Evolutionary conservation across 768 basidiomycete species (phyloP).

Genomic region (Aureoboletus auriporus): DNA sequence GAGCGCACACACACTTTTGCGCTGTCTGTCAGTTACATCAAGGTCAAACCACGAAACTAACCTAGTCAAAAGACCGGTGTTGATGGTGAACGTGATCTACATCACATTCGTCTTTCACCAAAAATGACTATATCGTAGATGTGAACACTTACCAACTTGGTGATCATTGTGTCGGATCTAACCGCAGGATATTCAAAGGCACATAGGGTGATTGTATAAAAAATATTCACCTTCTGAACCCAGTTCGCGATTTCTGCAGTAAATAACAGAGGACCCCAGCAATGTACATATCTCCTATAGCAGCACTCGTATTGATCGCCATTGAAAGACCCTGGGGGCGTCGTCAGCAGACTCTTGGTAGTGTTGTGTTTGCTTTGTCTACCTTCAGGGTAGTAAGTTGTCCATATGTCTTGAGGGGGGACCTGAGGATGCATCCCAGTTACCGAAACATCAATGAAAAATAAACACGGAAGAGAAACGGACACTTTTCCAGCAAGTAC

Average conservation of each 20-base stretch:
- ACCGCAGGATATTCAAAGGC: not conserved
- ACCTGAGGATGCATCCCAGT: too few relatives aligned
- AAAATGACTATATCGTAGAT: not conserved
- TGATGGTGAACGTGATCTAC: slow-evolving; percentile 52
- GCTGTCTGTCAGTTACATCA: not conserved
- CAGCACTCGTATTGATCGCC: slow-evolving; percentile 53
- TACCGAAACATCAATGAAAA: too few relatives aligned
- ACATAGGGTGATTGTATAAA: not conserved
- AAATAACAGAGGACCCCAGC: slow-evolving; percentile 43
- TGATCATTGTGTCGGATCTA: slow-evolving; percentile 52
- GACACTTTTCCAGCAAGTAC: too few relatives aligned
- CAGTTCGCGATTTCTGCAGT: slow-evolving; percentile 48
- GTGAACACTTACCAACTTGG: slow-evolving; percentile 31
- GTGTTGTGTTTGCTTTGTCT: not conserved
- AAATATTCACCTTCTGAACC: slow-evolving; percentile 41
- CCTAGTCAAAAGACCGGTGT: slow-evolving; percentile 33
- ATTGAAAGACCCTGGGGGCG: slow-evolving; percentile 38
- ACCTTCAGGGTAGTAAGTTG: slow-evolving; percentile 47
- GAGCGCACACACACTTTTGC: slow-evolving; percentile 46
- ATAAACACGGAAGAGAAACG: too few relatives aligned
- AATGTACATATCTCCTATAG: slow-evolving; percentile 49
- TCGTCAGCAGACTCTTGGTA: not conserved
- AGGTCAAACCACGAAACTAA: not conserved
- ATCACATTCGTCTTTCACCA: not conserved
- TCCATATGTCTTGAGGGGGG: slow-evolving; percentile 36